Evolutionary conservation across 768 basidiomycete genomes (phyloP).

Genomic region (Serpula lacrymans): DNA sequence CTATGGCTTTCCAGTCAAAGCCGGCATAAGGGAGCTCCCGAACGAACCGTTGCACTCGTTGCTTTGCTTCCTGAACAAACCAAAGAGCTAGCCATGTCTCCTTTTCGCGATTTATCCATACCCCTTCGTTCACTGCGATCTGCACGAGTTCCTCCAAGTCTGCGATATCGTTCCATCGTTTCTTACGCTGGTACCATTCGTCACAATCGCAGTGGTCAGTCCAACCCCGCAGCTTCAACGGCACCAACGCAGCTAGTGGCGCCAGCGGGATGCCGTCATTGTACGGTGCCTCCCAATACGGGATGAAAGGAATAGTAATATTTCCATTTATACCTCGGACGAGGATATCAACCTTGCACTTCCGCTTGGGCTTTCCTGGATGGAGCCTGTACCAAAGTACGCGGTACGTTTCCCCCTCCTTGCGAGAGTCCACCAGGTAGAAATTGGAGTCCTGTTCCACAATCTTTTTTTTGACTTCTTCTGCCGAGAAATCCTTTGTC

Average conservation of each 20-base stretch:
- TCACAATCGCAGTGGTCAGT: constrained; percentile 32
- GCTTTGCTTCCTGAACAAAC: too few species aligned
- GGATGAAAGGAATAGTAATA: constrained; percentile 34
- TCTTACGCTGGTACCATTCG: constrained; percentile 30
- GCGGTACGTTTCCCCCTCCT: constrained; percentile 37
- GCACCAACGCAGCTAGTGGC: constrained; percentile 35
- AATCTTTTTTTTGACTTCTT: constrained; percentile 37
- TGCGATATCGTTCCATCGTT: constrained; percentile 36
- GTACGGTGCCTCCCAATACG: constrained; percentile 14
- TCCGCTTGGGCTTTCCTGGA: constrained; percentile 7
- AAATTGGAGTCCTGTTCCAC: constrained; percentile 28
- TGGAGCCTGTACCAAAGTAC: constrained; percentile 38
- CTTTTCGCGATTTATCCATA: too few species aligned
- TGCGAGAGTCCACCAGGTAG: constrained; percentile 34
- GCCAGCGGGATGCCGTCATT: constrained; percentile 29
- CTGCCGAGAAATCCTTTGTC: constrained; percentile 31
- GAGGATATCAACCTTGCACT: constrained; percentile 40
- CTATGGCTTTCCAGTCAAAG: too few species aligned
- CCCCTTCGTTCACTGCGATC: constrained; percentile 31
- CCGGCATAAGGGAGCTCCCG: too few species aligned
- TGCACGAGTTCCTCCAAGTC: constrained; percentile 41
- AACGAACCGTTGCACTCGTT: too few species aligned
- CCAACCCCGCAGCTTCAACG: constrained; percentile 44
- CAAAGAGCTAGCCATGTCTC: too few species aligned
- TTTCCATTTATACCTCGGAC: constrained; percentile 31